Evolutionary conservation across 106 monocot genomes (phyloP), one percentile per base, ranked within the genome.

Genomic region (Amphibolis antarctica): DNA sequence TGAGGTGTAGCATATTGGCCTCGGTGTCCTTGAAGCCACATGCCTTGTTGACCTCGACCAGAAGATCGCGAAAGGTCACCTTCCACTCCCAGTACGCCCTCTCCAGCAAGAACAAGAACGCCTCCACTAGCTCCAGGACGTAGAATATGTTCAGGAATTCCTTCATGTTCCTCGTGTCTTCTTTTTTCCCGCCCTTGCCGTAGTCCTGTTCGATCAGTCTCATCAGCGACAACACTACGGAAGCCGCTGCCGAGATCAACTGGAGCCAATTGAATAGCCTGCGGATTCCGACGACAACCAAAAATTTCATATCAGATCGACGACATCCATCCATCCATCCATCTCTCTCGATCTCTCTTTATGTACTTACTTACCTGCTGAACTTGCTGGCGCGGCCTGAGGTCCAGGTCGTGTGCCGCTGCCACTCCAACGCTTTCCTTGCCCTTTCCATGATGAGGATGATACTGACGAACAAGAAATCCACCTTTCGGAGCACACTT

Each of bases 361-460:
- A 28, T n/a, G 28, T n/a, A 18, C 10, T 60, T 60, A 12, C 4
- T 60, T 60, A n/a, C 42, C 70, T 51, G 67, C 84, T 83, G 60
- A 82, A 31, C 80, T n/a, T n/a, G n/a, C n/a, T n/a, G n/a, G n/a
- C n/a, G n/a, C n/a, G n/a, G n/a, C n/a, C n/a, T n/a, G n/a, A 21
- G 0, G 92, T 81, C n/a, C 80, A 81, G 13, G 85, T 85, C 22
- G 80, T 64, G 53, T 83, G 83, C 28, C 81, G 82, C 64, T 86
- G 86, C 92, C 92, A 93, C 64, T 93, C 88, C 12, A 93, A 71
- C 72, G 88, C 88, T 46, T 85, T 88, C 11, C 92, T 75, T 5
- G 92, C 65, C n/a, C 92, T 80, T 55, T 88, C 92, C 10, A 85
- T 74, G 27, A 93, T 69, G 13, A 93, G 73, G 52, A 93, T 88